A percentile compares a stretch with the other conserved stretches of the same genome.
Conservation (phyloP, 169 alveolate species). For the Plasmodium sp. region DNA sequence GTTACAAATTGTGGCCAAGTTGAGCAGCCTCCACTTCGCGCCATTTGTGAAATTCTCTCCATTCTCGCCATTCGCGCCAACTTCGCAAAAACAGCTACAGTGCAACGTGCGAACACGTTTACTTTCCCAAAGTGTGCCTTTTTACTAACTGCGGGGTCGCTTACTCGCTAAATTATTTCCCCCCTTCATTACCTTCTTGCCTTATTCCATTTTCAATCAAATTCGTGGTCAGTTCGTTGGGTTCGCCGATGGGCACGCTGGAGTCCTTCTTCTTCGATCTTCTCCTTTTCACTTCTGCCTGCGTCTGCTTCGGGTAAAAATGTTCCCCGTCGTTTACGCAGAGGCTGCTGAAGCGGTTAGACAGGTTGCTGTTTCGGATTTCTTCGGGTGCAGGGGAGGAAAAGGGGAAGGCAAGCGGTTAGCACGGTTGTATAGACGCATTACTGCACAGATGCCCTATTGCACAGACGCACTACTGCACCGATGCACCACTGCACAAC, state of each 20-base stretch:
- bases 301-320: neutral
- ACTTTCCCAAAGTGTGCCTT: neutral
- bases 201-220: slow-evolving; percentile 47
- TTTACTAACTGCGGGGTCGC: neutral
- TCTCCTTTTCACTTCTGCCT: neutral
- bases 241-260: neutral
- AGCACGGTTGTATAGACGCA: neutral
- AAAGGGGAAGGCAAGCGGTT: neutral
- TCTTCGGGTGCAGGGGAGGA: slow-evolving; percentile 4
- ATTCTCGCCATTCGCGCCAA: neutral
- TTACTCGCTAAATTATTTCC: neutral
- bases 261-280: neutral
- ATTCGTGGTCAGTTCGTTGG: slow-evolving; percentile 2
- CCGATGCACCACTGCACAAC: neutral
- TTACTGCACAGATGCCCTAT: neutral
- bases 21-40: neutral
- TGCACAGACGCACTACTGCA: neutral
- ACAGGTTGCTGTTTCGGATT: slow-evolving; percentile 17
- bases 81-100: neutral
- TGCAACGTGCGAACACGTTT: neutral
- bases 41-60: too few species aligned
- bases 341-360: slow-evolving; percentile 6
- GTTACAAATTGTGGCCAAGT: neutral
- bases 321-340: neutral
- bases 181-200: slow-evolving; percentile 17